Conservation (phyloP, 2,329 filamentous ascomycete species). For the Colletotrichum tropicicola region DNA sequence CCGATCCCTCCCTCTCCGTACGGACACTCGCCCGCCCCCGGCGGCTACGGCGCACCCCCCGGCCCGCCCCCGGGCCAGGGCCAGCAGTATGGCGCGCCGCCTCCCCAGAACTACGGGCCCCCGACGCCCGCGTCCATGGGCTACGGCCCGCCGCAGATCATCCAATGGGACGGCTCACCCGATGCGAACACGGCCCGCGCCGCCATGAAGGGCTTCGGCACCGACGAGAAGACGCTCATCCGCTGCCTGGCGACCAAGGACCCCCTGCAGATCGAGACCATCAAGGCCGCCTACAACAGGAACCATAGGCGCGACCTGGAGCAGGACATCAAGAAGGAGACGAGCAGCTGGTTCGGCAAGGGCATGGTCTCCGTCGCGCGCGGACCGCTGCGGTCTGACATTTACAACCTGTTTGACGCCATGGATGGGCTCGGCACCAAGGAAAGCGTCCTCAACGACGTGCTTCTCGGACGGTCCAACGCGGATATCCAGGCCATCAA, state of each 20-base stretch:
- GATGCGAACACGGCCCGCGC: conserved; percentile 78
- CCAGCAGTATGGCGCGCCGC: conserved; percentile 49
- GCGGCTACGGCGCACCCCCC: conserved; percentile 36
- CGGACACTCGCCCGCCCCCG: conserved; percentile 36
- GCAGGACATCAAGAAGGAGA: conserved; percentile 81
- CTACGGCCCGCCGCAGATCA: conserved; percentile 77
- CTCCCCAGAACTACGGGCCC: conserved; percentile 43
- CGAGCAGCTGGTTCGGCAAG: conserved; percentile 77
- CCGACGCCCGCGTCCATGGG: conserved; percentile 73
- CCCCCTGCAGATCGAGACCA: conserved; percentile 76
- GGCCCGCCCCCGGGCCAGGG: conserved; percentile 12
- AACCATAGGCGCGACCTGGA: conserved; percentile 74
- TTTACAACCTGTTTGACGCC: conserved; percentile 73
- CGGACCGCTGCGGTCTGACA: conserved; percentile 83
- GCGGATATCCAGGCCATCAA: conserved; percentile 92
- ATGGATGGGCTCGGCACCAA: conserved; percentile 87
- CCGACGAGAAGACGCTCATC: conserved; percentile 83
- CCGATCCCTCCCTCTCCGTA: conserved; percentile 40
- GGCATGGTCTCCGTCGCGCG: conserved; percentile 78
- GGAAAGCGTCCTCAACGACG: conserved; percentile 85
- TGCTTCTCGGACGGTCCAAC: conserved; percentile 84
- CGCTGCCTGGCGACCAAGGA: conserved; percentile 76
- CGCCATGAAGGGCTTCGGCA: conserved; percentile 95
- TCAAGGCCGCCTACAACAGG: conserved; percentile 73
- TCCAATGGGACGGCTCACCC: conserved; percentile 72